These are phyloP conservation scores for Metarhizium brunneum DNA, from an alignment of 2,329 filamentous ascomycete species.

Conservation along the genomic window DNA sequence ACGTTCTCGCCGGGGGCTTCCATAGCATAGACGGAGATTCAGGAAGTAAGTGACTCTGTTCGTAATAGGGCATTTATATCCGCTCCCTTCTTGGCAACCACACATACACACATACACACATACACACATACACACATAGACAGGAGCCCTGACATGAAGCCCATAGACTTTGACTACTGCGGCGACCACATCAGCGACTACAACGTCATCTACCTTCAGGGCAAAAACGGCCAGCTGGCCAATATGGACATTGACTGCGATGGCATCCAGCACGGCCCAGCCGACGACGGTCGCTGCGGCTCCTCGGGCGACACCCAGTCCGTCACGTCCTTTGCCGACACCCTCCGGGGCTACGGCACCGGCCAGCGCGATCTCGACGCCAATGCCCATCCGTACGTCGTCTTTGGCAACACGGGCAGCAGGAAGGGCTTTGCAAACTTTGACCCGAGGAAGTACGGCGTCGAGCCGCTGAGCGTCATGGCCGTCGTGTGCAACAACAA, in stretches of 20 bases:
- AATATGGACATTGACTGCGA: slow-evolving; percentile 55
- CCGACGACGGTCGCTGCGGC: slow-evolving; percentile 35
- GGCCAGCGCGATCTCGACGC: slow-evolving; percentile 35
- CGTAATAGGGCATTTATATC: no score
- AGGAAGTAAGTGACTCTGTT: slow-evolving; percentile 18
- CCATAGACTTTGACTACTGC: slow-evolving; percentile 32
- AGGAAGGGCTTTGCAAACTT: slow-evolving; percentile 26
- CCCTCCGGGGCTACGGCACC: slow-evolving; percentile 25
- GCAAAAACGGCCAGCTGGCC: slow-evolving; percentile 28
- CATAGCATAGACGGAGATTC: slow-evolving; percentile 27
- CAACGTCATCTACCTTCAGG: slow-evolving; percentile 40
- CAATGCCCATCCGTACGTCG: slow-evolving; percentile 43
- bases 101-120: no score
- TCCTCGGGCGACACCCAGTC: slow-evolving; percentile 33
- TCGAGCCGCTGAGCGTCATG: slow-evolving; percentile 44
- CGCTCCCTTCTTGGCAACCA: no score
- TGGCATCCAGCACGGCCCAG: slow-evolving; percentile 31
- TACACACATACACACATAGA: no score
- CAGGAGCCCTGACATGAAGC: no score
- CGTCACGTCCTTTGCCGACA: slow-evolving; percentile 37
- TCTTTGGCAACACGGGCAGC: slow-evolving; percentile 38
- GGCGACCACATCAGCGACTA: slow-evolving; percentile 31
- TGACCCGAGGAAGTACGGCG: slow-evolving; percentile 29
- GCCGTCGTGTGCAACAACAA: slow-evolving; percentile 43
- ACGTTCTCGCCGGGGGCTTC: slow-evolving; percentile 29